Evolutionary conservation across 2,329 filamentous ascomycete species (phyloP).

Genomic region (Hypoxylon sp.): DNA sequence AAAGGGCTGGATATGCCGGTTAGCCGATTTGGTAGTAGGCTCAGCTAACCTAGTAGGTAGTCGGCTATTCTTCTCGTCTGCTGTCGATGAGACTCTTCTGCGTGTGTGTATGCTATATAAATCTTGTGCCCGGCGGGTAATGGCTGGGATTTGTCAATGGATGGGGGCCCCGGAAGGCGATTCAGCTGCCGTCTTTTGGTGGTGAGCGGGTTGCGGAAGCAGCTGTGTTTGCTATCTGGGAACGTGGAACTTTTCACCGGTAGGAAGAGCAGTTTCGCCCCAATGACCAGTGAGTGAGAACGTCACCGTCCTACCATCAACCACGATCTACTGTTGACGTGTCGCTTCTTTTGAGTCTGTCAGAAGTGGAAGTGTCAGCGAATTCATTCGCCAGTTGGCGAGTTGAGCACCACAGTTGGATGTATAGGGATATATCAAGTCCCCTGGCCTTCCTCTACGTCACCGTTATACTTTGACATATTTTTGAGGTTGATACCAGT

Average conservation of each 20-base stretch:
- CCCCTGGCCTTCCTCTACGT: no score
- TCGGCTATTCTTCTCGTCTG: neutral
- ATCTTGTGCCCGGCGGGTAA: slow-evolving; percentile 1
- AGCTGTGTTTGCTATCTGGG: neutral
- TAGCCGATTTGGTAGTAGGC: slow-evolving; percentile 17
- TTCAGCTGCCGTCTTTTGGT: slow-evolving; percentile 17
- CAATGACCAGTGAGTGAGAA: neutral
- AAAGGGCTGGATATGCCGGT: slow-evolving; percentile 32
- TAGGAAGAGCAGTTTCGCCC: neutral
- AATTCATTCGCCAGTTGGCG: no score
- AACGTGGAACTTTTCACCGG: no score
- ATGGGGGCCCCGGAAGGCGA: neutral
- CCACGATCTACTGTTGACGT: neutral
- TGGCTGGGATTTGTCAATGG: neutral
- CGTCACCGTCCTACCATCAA: neutral
- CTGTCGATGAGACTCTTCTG: neutral
- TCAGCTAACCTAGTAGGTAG: neutral
- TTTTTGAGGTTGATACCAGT: no score
- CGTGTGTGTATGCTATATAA: neutral
- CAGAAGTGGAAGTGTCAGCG: neutral
- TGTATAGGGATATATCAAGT: no score
- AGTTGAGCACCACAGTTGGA: no score
- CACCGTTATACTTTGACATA: no score
- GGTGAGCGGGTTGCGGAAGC: neutral
- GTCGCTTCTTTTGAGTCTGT: neutral